Percentiles rank a stretch among this genome's conserved stretches.
These are phyloP conservation scores for Beauveria sp. DNA, from an alignment of 2,329 filamentous ascomycete genomes.

Conservation along the genomic window DNA sequence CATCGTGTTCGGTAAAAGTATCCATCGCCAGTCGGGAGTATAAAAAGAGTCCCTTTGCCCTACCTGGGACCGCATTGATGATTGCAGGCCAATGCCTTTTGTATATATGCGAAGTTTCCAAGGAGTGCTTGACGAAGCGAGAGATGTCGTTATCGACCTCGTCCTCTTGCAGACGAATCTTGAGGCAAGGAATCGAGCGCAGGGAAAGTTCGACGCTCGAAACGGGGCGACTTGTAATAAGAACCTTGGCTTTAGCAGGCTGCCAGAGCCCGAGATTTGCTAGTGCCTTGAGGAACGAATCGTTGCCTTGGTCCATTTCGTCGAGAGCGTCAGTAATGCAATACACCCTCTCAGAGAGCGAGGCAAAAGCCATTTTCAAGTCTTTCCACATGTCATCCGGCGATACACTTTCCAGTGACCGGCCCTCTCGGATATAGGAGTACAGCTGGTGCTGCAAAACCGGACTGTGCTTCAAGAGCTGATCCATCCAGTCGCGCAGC, in stretches of 20 bases:
- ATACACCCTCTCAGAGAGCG: constrained; percentile 22
- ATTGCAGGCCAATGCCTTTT: constrained; percentile 6
- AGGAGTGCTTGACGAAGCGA: not conserved
- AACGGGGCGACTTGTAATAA: constrained; percentile 36
- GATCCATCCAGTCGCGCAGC: constrained; percentile 28
- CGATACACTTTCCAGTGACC: not conserved
- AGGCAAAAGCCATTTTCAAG: constrained; percentile 14
- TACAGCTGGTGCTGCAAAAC: constrained; percentile 23
- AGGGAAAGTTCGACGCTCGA: constrained; percentile 23
- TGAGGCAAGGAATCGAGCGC: constrained; percentile 17
- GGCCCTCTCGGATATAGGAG: constrained; percentile 18
- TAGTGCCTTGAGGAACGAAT: constrained; percentile 27
- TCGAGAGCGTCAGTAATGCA: constrained; percentile 38
- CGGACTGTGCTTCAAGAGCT: constrained; percentile 24
- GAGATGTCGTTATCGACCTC: constrained; percentile 4
- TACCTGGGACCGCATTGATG: constrained; percentile 24
- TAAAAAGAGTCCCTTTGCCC: constrained; percentile 36
- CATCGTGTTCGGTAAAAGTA: constrained; percentile 22
- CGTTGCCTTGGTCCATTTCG: constrained; percentile 35
- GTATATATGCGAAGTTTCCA: not conserved
- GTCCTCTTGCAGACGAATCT: constrained; percentile 26
- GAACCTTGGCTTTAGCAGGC: constrained; percentile 29
- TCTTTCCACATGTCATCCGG: not conserved
- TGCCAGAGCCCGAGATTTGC: constrained; percentile 23
- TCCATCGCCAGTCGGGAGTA: constrained; percentile 38